Evolutionary conservation across 2,329 filamentous ascomycete species (phyloP), one percentile per base, ranked within the genome.

Genomic region (Ophiostoma montium): DNA sequence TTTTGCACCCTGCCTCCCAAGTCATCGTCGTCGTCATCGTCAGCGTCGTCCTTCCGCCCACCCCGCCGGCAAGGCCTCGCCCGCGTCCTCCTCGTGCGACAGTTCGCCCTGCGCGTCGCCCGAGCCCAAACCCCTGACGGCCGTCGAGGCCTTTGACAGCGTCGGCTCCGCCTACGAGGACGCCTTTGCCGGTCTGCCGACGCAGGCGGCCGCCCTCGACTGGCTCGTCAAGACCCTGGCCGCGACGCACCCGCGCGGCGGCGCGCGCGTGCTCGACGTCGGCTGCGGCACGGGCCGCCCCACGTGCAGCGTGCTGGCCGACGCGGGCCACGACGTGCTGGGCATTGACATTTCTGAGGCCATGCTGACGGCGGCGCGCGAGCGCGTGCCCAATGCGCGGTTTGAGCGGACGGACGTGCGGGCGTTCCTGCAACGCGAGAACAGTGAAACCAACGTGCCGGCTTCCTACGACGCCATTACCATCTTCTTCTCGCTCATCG

Each of bases 201-300:
- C 54, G 3, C 57, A 59, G 47, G 52, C 48, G 3, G 53, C 49
- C 12, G 57, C 58, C 13, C 35, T 60, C 31, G n/a, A 52, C 30
- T 60, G 59, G 59, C 52, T 59, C n/a, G 48, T 59, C 11, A 35
- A 48, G 19, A 47, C 55, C 46, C 56, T 60, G 31, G 41, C 53
- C 15, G 11, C 43, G 1, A 35, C 46, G 1, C 33, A 51, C 11
- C n/a, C 50, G 1, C 10, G 36, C 8, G 49, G 50, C n/a, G 46
- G 41, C 19, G 50, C 47, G 27, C 35, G 31, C 18, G 50, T 59
- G 38, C 51, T 62, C 38, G 59, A 62, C 48, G 54, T 61, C 10
- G 60, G 60, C 52, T 61, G 57, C 49, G 60, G 59, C 42, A 61
- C 60, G 8, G 59, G 60, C 21, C 53, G 55, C 7, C 60, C 59